phyloP scores from a whole-genome alignment of 768 basidiomycete genomes.

The Boletus vermiculosoides region DNA sequence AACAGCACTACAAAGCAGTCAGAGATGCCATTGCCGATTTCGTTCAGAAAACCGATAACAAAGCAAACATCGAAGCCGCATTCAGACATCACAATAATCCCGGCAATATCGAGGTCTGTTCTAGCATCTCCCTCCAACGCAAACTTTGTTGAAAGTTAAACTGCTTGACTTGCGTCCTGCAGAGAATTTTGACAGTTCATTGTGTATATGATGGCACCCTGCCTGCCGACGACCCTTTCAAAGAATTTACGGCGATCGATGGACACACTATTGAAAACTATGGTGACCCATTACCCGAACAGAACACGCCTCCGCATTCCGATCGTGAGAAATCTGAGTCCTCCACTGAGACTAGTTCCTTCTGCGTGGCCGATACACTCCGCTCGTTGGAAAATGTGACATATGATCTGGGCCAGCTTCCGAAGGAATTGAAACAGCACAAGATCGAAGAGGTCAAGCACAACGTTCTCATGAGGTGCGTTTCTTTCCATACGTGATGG shows the following conservation, averaged over 20 bases:
- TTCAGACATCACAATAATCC: constrained; percentile 1
- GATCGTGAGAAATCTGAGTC: too few relatives aligned
- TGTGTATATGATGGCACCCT: not conserved
- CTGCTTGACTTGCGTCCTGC: not conserved
- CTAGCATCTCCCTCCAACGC: not conserved
- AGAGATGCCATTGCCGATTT: constrained; percentile 2
- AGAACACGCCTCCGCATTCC: not conserved
- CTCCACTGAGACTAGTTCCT: not conserved
- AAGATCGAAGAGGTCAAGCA: not conserved
- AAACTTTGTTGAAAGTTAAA: not conserved
- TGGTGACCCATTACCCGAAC: not conserved
- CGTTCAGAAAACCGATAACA: not conserved
- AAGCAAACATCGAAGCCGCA: constrained; percentile 7
- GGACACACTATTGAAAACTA: not conserved
- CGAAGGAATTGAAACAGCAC: not conserved
- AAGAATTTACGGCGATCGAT: not conserved
- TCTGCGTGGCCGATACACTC: not conserved
- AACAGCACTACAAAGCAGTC: not conserved
- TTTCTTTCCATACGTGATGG: not conserved
- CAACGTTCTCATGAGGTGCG: constrained; percentile 1
- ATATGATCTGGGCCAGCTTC: not conserved
- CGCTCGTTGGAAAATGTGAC: not conserved
- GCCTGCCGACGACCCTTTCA: not conserved
- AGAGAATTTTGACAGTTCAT: not conserved
- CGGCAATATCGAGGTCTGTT: not conserved